Conservation (phyloP, 495 filamentous ascomycete species). For the Astrothelium macrocarpum region DNA sequence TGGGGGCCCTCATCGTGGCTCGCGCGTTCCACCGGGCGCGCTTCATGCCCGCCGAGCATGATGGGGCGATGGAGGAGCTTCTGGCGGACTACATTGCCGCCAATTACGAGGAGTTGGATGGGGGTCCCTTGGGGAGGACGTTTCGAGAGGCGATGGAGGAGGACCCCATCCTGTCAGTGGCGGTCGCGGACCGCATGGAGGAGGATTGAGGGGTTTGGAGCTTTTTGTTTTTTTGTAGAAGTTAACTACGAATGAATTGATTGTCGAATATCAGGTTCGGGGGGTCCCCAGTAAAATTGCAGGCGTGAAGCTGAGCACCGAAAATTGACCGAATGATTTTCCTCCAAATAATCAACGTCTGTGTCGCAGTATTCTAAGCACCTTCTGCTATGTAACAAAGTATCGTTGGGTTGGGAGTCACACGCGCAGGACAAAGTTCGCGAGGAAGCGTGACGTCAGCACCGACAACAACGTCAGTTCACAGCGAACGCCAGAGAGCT, state of each 20-base stretch:
- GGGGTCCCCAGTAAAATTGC: too few relatives aligned
- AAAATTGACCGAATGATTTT: too few relatives aligned
- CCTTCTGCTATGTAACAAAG: background rate
- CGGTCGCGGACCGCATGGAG: background rate
- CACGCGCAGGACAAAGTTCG: too few relatives aligned
- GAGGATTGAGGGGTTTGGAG: background rate
- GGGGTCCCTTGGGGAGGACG: background rate
- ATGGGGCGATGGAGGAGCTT: background rate
- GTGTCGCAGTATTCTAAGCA: background rate
- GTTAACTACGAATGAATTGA: too few relatives aligned
- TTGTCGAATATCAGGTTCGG: too few relatives aligned
- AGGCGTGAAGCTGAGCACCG: too few relatives aligned
- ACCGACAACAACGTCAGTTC: conserved; percentile 3
- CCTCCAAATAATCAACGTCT: too few relatives aligned
- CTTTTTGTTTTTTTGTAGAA: background rate
- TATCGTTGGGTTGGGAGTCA: too few relatives aligned
- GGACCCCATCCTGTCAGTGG: background rate
- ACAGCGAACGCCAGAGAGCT: background rate
- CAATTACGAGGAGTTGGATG: background rate
- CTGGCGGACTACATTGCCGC: background rate
- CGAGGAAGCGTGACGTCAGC: background rate
- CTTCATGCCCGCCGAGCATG: background rate
- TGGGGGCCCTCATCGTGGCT: background rate
- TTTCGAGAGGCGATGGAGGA: background rate
- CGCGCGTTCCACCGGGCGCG: background rate